Conservation (phyloP, 2,329 filamentous ascomycete genomes). For the Ascochyta viciae-villosae region DNA sequence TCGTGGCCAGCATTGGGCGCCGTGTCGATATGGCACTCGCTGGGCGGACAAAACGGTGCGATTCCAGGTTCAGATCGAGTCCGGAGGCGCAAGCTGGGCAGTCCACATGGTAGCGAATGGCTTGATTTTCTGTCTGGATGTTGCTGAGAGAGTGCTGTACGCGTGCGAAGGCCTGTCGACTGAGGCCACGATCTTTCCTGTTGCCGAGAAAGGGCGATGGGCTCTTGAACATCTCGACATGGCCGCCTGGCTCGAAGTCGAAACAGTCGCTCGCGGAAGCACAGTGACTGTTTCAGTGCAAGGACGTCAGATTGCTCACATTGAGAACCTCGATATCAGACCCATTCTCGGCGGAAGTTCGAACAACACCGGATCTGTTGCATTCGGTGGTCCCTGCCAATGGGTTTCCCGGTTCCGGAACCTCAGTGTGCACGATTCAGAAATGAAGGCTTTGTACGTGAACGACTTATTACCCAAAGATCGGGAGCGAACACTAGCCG, state of each 20-base stretch:
- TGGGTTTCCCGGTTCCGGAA: constrained; percentile 11
- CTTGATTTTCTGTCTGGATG: constrained; percentile 19
- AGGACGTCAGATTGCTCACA: background rate
- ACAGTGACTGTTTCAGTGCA: constrained; percentile 3
- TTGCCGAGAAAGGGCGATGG: constrained; percentile 13
- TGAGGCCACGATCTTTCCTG: constrained; percentile 14
- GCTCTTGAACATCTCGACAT: background rate
- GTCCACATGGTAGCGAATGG: constrained; percentile 22
- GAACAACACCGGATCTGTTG: constrained; percentile 17
- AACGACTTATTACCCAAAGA: constrained; percentile 3
- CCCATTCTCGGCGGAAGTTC: constrained; percentile 13
- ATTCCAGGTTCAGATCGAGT: constrained; percentile 11
- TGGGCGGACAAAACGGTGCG: constrained; percentile 11
- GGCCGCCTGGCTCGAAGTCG: constrained; percentile 5
- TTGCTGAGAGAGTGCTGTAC: background rate
- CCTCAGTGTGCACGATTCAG: background rate
- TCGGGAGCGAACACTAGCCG: constrained; percentile 5
- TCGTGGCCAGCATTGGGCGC: constrained; percentile 18
- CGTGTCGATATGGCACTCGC: constrained; percentile 15
- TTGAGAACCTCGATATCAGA: constrained; percentile 6
- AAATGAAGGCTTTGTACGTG: constrained; percentile 1
- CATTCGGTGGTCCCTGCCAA: constrained; percentile 17
- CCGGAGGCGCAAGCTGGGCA: constrained; percentile 15
- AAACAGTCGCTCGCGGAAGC: constrained; percentile 1
- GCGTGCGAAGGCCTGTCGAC: constrained; percentile 15